Conservation (phyloP, 805 yeast genomes). For the Wickerhamiella australiensis region DNA sequence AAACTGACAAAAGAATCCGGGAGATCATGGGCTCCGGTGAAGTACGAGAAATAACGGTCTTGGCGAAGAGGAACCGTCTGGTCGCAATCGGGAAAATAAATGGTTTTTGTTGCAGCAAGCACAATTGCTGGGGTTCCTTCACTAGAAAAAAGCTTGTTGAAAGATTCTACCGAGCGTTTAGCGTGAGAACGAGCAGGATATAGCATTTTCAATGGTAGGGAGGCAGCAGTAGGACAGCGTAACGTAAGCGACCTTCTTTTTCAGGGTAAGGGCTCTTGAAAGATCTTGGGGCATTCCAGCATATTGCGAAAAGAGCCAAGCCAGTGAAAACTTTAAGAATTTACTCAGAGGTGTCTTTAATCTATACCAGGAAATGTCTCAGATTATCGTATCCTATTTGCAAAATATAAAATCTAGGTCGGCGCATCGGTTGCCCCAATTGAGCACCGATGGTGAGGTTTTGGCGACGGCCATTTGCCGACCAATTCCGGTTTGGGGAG, state of each 20-base stretch:
- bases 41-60: slow-evolving; percentile 78
- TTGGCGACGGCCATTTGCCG: not conserved
- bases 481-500: not conserved
- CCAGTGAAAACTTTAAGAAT: too few relatives aligned
- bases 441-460: not conserved
- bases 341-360: too few relatives aligned
- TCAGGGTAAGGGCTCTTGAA: not conserved
- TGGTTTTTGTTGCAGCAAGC: slow-evolving; percentile 27
- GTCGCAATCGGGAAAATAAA: slow-evolving; percentile 64
- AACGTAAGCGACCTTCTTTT: not conserved
- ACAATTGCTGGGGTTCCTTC: slow-evolving; percentile 31
- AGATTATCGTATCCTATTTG: too few relatives aligned
- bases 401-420: not conserved
- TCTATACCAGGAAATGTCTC: too few relatives aligned
- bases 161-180: slow-evolving; percentile 20
- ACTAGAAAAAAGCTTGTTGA: slow-evolving; percentile 28
- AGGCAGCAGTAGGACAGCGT: not conserved
- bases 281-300: too few relatives aligned
- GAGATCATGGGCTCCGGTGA: slow-evolving; percentile 61
- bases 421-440: not conserved
- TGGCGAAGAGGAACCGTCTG: slow-evolving; percentile 71
- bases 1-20: slow-evolving; percentile 66
- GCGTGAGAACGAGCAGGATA: slow-evolving; percentile 84
- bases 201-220: slow-evolving; percentile 26
- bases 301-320: too few relatives aligned